These are phyloP conservation scores for Aaosphaeria pasadenensis DNA, from an alignment of 2,329 filamentous ascomycete species.

Conservation along the genomic window DNA sequence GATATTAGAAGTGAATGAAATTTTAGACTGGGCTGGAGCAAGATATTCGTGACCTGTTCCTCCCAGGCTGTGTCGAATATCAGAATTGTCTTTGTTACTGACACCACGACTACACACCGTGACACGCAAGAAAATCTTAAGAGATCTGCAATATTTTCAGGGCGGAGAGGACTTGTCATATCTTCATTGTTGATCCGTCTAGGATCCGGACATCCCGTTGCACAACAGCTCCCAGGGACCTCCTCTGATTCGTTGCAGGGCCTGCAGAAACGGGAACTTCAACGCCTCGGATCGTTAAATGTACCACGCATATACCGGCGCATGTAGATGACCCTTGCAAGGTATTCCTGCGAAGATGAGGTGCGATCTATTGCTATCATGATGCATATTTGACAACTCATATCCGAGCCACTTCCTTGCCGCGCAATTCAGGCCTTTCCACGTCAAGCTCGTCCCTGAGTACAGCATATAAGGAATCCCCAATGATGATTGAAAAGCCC, in stretches of 20 bases:
- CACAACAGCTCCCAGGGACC: not conserved
- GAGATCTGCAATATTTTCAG: no score
- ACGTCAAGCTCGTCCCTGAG: conserved; percentile 92
- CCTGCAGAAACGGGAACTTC: not conserved
- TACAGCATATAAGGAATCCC: conserved; percentile 83
- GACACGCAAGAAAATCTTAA: no score
- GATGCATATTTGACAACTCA: conserved; percentile 40
- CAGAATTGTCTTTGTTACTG: no score
- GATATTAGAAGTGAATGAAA: no score
- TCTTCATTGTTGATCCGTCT: no score
- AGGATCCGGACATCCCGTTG: no score
- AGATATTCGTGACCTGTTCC: no score
- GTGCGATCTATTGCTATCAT: no score
- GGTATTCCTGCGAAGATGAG: not conserved
- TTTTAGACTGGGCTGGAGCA: no score
- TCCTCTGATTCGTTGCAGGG: not conserved
- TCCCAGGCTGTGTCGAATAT: no score
- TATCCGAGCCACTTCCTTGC: conserved; percentile 83
- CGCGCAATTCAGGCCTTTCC: conserved; percentile 83
- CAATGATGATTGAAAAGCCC: conserved; percentile 80
- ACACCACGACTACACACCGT: no score
- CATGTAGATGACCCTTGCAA: not conserved
- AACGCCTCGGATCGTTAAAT: not conserved
- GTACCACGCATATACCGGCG: not conserved
- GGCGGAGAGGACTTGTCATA: no score